Base-by-base conservation (phyloP, 2,329 filamentous ascomycete genomes). In the Harringtonia lauricola region DNA sequence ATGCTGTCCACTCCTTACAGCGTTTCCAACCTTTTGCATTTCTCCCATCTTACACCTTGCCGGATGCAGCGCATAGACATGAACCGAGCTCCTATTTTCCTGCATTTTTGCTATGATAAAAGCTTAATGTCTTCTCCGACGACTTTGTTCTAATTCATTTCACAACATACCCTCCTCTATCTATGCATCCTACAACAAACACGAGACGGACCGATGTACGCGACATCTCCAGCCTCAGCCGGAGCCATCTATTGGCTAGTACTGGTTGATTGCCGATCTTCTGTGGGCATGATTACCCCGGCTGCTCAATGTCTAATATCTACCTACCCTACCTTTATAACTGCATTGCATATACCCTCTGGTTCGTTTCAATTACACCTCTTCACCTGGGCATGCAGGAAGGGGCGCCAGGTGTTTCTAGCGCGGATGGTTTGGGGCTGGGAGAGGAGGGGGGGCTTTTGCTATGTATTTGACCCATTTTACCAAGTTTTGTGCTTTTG, bases 11-110 rank as follows among this genome's bases (percentile, higher is more conserved):
- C n/a, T 26, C 24, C 10, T 10, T 26, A 10, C 24, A 10, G 24
- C 24, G 10, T 26, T 26, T 26, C 24, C 7, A 26, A 10, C 24
- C 24, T 26, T n/a, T n/a, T 10, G 10, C 24, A 26, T 26, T 26
- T 26, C n/a, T 26, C 7, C 10, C 24, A 10, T 10, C 24, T 26
- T 26, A 26, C 24, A 26, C 6, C 24, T 10, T 26, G 24, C 29
- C 33, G 22, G 39, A 39, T 31, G 40, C 43, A 36, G 46, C 42
- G 28, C 39, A 42, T 46, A 44, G 44, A 48, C 15, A 46, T 41
- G 41, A n/a, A 46, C 8, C 24, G 24, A 26, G 24, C 24, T 26
- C 39, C 31, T 36, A 29, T 34, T 39, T 39, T 35, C 34, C 21
- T 29, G 18, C 41, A 46, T 43, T 36, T 35, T 39, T 17, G 40